Evolutionary conservation across 495 filamentous ascomycete species (phyloP).

Genomic region (Terfezia boudieri): DNA sequence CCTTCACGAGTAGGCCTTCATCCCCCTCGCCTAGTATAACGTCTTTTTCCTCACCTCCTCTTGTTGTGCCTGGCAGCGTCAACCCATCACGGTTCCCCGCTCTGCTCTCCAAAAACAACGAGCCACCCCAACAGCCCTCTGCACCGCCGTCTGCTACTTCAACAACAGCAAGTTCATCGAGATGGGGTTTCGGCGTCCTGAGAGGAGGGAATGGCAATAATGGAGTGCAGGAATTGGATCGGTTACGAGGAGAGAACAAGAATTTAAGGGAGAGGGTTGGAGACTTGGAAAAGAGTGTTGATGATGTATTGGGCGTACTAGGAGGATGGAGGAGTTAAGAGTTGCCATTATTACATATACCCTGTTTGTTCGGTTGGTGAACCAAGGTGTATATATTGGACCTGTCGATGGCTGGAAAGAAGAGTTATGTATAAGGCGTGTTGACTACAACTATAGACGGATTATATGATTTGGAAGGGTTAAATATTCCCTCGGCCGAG

Average conservation of each 20-base stretch:
- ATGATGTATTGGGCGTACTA: conserved; percentile 47
- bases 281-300: conserved; percentile 43
- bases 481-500: too few relatives aligned
- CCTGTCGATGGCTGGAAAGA: too few relatives aligned
- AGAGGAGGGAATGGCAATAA: conserved; percentile 27
- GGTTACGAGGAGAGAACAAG: conserved; percentile 51
- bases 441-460: too few relatives aligned
- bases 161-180: conserved; percentile 1
- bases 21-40: not conserved
- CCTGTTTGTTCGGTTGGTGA: too few relatives aligned
- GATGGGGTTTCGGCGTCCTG: conserved; percentile 12
- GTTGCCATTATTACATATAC: too few relatives aligned
- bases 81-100: not conserved
- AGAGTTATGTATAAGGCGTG: too few relatives aligned
- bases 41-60: not conserved
- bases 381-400: too few relatives aligned
- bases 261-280: conserved; percentile 44
- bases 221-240: conserved; percentile 38
- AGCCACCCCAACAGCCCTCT: not conserved
- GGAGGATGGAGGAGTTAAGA: conserved; percentile 9
- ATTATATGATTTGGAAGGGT: too few relatives aligned
- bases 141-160: not conserved
- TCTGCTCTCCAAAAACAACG: not conserved
- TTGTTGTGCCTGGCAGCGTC: not conserved
- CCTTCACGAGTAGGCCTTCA: not conserved